Base-by-base conservation (phyloP, 2,329 filamentous ascomycete genomes). In the Aspergillus costaricaensis region DNA sequence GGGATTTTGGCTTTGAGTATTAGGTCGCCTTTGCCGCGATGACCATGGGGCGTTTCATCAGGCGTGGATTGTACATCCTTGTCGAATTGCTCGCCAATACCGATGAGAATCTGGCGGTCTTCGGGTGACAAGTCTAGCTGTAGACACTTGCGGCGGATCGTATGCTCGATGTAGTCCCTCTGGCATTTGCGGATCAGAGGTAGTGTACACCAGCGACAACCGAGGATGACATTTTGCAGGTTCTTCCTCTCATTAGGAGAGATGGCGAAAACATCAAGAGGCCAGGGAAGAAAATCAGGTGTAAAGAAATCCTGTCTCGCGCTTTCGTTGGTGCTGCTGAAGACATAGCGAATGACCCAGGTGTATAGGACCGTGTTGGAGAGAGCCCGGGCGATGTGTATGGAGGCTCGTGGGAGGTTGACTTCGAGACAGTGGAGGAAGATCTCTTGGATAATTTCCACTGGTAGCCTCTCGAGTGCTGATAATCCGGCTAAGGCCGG, bases 361-460 rank as follows among this genome's bases (percentile, higher is more conserved):
- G 70, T 74, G 63, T 80, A 81, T 12, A 82, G 70, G 10, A 73
- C 61, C 5, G 72, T 71, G 12, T 73, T 72, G 14, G 79, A 79
- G 4, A 82, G 72, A 12, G 71, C 71, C 19, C 67, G 57, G 21
- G 77, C 74, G 38, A 85, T 70, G 32, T 72, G 62, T 5, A 69
- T 69, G 0, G 83, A 85, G 6, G 77, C 74, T 44, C 74, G 73
- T 0, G 80, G 76, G 10, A 83, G 72, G 52, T 81, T 79, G 62
- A 83, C 66, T 65, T 83, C 81, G n/a, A 80, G 71, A 21, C 77
- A 76, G 30, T 76, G 66, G n/a, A 82, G 74, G 66, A 85, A 85
- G 55, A 85, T 83, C 48, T 75, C 74, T 62, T 85, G 78, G 5
- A 84, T 66, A 23, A 84, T 72, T 67, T 84, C 82, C 14, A 74